Percentiles rank a stretch among this genome's conserved stretches.
These are phyloP conservation scores for Escallonia herrerae DNA, from an alignment of 129 eudicot species.

Conservation along the genomic window DNA sequence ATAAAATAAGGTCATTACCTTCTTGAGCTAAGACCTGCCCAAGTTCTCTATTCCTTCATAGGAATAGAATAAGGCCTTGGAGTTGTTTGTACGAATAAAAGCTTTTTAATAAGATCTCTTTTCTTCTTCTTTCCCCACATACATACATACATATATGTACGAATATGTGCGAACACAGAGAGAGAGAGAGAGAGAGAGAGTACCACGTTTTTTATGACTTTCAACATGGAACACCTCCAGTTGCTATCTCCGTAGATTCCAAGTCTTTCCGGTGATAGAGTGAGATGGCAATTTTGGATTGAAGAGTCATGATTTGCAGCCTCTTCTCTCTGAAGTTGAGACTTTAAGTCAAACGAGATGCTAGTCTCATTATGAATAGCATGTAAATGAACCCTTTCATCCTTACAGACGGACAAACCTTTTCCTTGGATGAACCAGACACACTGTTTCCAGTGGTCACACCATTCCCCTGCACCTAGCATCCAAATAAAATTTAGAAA, in stretches of 20 bases:
- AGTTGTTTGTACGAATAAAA: too few relatives aligned
- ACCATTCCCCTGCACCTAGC: conserved; percentile 64
- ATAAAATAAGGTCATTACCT: too few relatives aligned
- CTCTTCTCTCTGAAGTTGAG: conserved; percentile 25
- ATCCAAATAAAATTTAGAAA: neutral
- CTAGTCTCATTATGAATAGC: conserved; percentile 71
- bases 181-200: conserved; percentile 13
- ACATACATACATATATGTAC: too few relatives aligned
- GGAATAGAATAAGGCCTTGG: too few relatives aligned
- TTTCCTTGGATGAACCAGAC: conserved; percentile 71
- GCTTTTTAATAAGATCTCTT: too few relatives aligned
- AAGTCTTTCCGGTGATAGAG: conserved; percentile 58
- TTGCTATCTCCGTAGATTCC: conserved; percentile 69
- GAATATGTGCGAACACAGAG: neutral
- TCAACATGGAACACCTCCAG: conserved; percentile 54
- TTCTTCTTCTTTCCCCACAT: too few relatives aligned
- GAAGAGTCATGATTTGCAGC: conserved; percentile 17
- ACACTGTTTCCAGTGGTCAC: conserved; percentile 97
- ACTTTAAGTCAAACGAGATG: conserved; percentile 55
- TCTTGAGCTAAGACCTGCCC: too few relatives aligned
- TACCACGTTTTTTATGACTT: conserved; percentile 52
- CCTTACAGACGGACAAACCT: conserved; percentile 47
- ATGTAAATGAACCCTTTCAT: conserved; percentile 46
- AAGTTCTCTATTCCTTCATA: too few relatives aligned
- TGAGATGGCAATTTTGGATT: conserved; percentile 23